Percentiles rank a stretch among this genome's conserved stretches.
These are phyloP conservation scores for Globisporangium viniferum DNA, from an alignment of 352 stramenopile genomes.

Conservation along the genomic window DNA sequence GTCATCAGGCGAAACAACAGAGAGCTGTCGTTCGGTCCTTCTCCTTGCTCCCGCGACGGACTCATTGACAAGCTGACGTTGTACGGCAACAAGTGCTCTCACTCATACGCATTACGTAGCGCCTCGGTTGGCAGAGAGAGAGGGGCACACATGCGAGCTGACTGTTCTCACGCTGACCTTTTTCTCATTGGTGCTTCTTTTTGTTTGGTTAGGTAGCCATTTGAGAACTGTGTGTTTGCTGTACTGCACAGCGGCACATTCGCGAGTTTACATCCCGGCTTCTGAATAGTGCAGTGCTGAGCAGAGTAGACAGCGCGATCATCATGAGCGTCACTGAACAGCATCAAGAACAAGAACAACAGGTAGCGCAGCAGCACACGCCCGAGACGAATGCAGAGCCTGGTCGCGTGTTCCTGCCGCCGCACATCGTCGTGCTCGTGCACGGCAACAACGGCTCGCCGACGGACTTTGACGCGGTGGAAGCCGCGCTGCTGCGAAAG, in stretches of 20 bases:
- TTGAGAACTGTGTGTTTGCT: background rate
- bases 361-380: background rate
- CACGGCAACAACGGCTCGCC: conserved; percentile 82
- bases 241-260: background rate
- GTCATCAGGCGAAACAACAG: background rate
- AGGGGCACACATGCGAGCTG: background rate
- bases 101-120: background rate
- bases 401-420: conserved; percentile 28
- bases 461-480: conserved; percentile 63
- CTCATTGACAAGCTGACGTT: background rate
- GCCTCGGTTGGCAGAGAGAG: background rate
- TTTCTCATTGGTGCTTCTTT: background rate
- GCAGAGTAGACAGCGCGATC: background rate
- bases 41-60: background rate
- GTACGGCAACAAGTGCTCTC: background rate
- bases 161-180: background rate
- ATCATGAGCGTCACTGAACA: background rate
- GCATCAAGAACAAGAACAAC: background rate
- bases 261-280: background rate
- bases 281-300: background rate
- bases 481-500: conserved; percentile 36
- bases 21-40: no score
- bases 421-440: conserved; percentile 77
- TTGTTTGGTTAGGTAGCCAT: background rate
- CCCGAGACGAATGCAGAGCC: background rate